phyloP scores from a whole-genome alignment of 345 rosid genomes.

The Salix purpurea region DNA sequence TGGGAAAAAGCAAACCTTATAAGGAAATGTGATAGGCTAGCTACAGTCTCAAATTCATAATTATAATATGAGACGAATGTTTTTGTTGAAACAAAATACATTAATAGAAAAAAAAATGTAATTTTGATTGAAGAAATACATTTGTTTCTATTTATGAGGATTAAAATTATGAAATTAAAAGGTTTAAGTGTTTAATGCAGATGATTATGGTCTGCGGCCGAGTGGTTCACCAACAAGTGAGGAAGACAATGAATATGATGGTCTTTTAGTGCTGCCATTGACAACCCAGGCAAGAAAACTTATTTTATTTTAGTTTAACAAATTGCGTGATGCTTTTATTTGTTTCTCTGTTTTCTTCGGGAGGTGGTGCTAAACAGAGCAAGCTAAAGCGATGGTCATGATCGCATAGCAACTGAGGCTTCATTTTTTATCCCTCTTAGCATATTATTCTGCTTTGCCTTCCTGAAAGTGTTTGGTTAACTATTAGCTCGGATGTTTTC shows the following conservation, averaged over 20 bases:
- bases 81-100: too few species aligned
- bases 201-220: slow-evolving; percentile 27
- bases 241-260: not conserved
- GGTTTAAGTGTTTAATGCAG: slow-evolving; percentile 24
- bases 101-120: too few species aligned
- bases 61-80: too few species aligned
- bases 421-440: too few species aligned
- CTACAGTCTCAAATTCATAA: too few species aligned
- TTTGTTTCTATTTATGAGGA: too few species aligned
- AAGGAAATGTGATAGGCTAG: too few species aligned
- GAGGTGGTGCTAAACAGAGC: slow-evolving; percentile 22
- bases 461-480: not conserved
- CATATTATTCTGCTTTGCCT: too few species aligned
- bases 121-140: too few species aligned
- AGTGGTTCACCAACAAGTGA: slow-evolving; percentile 23
- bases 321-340: not conserved
- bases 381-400: slow-evolving; percentile 30
- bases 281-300: not conserved
- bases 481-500: too few species aligned
- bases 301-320: not conserved
- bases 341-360: not conserved
- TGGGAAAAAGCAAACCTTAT: too few species aligned
- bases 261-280: not conserved
- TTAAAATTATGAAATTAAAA: not conserved
- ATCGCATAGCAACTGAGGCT: too few species aligned